phyloP scores from a whole-genome alignment of 83 land plant species.

The Picea abies region DNA sequence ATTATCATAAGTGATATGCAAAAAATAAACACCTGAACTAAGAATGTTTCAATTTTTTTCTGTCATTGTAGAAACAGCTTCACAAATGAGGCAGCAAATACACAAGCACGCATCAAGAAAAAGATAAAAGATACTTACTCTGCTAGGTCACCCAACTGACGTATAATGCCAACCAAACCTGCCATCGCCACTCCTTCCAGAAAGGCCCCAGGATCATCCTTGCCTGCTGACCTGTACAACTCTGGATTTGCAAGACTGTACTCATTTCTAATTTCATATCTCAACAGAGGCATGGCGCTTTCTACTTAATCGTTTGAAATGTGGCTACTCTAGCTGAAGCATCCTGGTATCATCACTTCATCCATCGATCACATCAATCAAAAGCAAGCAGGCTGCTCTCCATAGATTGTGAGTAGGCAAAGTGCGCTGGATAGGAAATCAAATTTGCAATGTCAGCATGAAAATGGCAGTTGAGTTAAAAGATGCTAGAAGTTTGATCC shows the following conservation, averaged over 20 bases:
- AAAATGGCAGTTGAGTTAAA: not conserved
- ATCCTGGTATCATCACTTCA: slow-evolving; percentile 1
- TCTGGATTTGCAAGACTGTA: slow-evolving; percentile 90
- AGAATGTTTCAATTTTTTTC: not conserved
- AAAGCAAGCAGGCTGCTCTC: too few species aligned
- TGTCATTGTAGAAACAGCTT: not conserved
- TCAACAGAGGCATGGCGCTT: slow-evolving; percentile 72
- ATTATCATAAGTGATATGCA: too few species aligned
- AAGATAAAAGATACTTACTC: slow-evolving; percentile 63
- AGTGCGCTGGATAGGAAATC: not conserved
- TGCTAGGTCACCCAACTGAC: slow-evolving; percentile 98
- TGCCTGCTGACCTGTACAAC: slow-evolving; percentile 76
- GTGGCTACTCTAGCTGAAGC: not conserved
- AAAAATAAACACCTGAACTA: not conserved
- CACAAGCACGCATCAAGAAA: not conserved
- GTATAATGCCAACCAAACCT: slow-evolving; percentile 94
- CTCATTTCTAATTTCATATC: slow-evolving; percentile 89
- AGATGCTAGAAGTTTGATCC: not conserved
- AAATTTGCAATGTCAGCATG: not conserved
- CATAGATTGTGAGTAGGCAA: not conserved
- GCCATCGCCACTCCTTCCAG: slow-evolving; percentile 98
- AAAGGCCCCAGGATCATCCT: slow-evolving; percentile 93
- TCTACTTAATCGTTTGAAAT: not conserved
- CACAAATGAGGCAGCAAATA: not conserved
- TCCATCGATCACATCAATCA: too few species aligned